A percentile compares a stretch with the other conserved stretches of the same genome.
phyloP scores from a whole-genome alignment of 2,329 filamentous ascomycete species.

The Curvularia hawaiiensis region DNA sequence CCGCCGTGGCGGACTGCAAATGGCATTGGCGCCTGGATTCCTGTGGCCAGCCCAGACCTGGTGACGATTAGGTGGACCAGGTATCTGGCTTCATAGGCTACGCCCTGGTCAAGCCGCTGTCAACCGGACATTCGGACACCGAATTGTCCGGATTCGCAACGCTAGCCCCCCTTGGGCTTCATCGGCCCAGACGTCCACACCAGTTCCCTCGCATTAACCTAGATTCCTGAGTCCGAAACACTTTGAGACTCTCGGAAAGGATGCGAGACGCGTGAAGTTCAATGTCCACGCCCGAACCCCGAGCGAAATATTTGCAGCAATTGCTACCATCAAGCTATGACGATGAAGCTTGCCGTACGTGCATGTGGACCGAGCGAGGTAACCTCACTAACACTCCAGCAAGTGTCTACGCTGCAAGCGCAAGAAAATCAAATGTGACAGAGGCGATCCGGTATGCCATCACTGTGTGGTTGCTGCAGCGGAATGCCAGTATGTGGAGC shows the following conservation, averaged over 20 bases:
- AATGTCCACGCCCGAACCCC: not conserved
- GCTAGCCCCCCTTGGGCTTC: not conserved
- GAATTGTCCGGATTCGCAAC: not conserved
- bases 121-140: slow-evolving; percentile 2
- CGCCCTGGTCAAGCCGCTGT: not conserved
- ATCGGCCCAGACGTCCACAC: not conserved
- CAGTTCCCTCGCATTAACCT: not conserved
- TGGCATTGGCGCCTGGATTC: not conserved
- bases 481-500: slow-evolving; percentile 37
- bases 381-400: slow-evolving; percentile 1
- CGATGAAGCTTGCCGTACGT: slow-evolving; percentile 25
- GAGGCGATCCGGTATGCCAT: slow-evolving; percentile 29
- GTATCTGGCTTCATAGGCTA: not conserved
- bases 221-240: not conserved
- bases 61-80: not conserved
- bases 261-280: not conserved
- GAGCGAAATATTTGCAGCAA: not conserved
- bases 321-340: not conserved
- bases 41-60: not conserved
- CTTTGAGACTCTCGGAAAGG: not conserved
- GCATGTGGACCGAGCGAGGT: not conserved
- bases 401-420: slow-evolving; percentile 30
- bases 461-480: slow-evolving; percentile 32
- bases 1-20: not conserved
- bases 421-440: slow-evolving; percentile 41